A percentile compares a stretch with the other conserved stretches of the same genome.
phyloP scores from a whole-genome alignment of 495 filamentous ascomycete species.

The Physcia stellaris region DNA sequence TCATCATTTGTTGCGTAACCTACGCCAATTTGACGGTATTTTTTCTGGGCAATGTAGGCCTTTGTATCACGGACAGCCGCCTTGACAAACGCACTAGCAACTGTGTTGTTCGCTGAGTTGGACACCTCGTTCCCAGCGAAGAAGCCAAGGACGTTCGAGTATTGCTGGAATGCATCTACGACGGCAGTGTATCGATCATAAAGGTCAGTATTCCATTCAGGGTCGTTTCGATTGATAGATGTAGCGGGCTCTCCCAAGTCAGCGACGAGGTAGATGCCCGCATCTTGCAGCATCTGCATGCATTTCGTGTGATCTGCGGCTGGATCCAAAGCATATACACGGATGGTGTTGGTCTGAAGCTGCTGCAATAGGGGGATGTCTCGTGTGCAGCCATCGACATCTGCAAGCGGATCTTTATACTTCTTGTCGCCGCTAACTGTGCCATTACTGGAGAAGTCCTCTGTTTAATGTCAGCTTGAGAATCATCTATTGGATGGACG shows the following conservation, averaged over 20 bases:
- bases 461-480: constrained; percentile 17
- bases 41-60: constrained; percentile 69
- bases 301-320: constrained; percentile 63
- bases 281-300: constrained; percentile 69
- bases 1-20: constrained; percentile 95
- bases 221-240: constrained; percentile 73
- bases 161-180: constrained; percentile 63
- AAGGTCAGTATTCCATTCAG: constrained; percentile 61
- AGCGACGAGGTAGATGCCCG: constrained; percentile 87
- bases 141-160: constrained; percentile 85
- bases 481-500: no score
- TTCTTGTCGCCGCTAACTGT: constrained; percentile 13
- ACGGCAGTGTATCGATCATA: constrained; percentile 72
- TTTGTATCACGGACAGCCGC: constrained; percentile 93
- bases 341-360: constrained; percentile 77
- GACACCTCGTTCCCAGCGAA: constrained; percentile 96
- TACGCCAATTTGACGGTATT: constrained; percentile 69
- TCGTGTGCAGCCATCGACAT: constrained; percentile 53
- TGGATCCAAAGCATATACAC: constrained; percentile 85
- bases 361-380: constrained; percentile 71
- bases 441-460: constrained; percentile 36
- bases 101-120: constrained; percentile 69
- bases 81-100: constrained; percentile 84
- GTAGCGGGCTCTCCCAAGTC: constrained; percentile 67
- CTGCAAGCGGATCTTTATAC: constrained; percentile 59